phyloP scores from a whole-genome alignment of 805 yeast genomes.

The Myxozyma lipomycoides region DNA sequence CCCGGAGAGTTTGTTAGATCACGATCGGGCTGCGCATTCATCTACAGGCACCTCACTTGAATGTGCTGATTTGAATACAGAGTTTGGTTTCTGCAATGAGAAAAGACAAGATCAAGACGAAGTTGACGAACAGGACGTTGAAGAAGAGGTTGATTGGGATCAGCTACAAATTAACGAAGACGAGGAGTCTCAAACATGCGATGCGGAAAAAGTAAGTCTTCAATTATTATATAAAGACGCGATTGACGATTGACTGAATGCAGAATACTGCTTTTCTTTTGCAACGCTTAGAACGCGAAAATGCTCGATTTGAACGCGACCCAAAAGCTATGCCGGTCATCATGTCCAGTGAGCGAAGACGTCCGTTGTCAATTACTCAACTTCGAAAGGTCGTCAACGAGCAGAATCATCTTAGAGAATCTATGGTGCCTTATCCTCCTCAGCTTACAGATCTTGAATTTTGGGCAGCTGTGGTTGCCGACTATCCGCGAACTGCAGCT shows the following conservation, averaged over 20 bases:
- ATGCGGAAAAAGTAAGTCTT: slow-evolving; percentile 11
- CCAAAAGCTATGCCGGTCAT: slow-evolving; percentile 21
- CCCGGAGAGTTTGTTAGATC: background rate
- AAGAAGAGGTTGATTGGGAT: slow-evolving; percentile 21
- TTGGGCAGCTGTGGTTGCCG: slow-evolving; percentile 38
- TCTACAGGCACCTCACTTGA: slow-evolving; percentile 4
- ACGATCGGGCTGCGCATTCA: background rate
- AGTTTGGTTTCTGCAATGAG: background rate
- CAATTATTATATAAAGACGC: background rate
- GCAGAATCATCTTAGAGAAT: slow-evolving; percentile 1
- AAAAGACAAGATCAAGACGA: background rate
- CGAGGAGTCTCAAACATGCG: slow-evolving; percentile 11
- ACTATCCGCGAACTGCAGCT: slow-evolving; percentile 35
- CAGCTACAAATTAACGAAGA: slow-evolving; percentile 15
- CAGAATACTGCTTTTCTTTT: slow-evolving; percentile 22
- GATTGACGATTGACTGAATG: background rate
- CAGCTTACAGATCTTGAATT: slow-evolving; percentile 33
- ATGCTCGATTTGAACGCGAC: slow-evolving; percentile 22
- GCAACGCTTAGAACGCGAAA: slow-evolving; percentile 28
- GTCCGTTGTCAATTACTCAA: slow-evolving; percentile 16
- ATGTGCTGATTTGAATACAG: background rate
- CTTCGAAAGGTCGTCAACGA: slow-evolving; percentile 17
- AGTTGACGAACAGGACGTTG: background rate
- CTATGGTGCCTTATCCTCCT: slow-evolving; percentile 3
- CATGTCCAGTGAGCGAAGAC: slow-evolving; percentile 1